These are phyloP conservation scores for Cyclotella cryptica DNA, from an alignment of 108 stramenopile genomes.

Conservation along the genomic window DNA sequence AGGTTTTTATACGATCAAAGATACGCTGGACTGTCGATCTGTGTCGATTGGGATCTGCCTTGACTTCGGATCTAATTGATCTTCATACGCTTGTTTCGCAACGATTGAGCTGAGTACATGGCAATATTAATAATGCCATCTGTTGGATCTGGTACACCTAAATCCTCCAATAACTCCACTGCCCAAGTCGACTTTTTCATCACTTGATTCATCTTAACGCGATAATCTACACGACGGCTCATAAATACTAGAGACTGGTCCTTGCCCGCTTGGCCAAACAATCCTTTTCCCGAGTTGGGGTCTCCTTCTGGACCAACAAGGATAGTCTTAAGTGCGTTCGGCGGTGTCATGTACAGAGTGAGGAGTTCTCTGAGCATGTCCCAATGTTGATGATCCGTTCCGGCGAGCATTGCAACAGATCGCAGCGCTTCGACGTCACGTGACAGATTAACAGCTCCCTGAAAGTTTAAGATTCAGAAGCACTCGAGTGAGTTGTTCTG, in stretches of 20 bases:
- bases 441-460: conserved; percentile 83
- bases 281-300: conserved; percentile 77
- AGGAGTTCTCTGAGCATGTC: conserved; percentile 77
- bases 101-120: conserved; percentile 50
- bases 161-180: conserved; percentile 70
- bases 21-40: too few relatives aligned
- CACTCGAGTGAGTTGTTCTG: background rate
- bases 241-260: conserved; percentile 83
- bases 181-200: conserved; percentile 78
- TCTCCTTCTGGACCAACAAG: conserved; percentile 86
- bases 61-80: too few relatives aligned
- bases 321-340: conserved; percentile 85
- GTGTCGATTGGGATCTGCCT: too few relatives aligned
- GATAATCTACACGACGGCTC: conserved; percentile 85
- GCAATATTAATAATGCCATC: conserved; percentile 74
- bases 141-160: conserved; percentile 78
- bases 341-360: conserved; percentile 88
- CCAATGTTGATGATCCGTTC: conserved; percentile 86
- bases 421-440: conserved; percentile 86
- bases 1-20: too few relatives aligned
- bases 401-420: conserved; percentile 82
- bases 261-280: conserved; percentile 80
- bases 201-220: conserved; percentile 71
- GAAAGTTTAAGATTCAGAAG: background rate
- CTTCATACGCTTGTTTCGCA: conserved; percentile 43